Evolutionary conservation across 441 rosid genomes (phyloP).

Genomic region (Pelargonium citronellum): DNA sequence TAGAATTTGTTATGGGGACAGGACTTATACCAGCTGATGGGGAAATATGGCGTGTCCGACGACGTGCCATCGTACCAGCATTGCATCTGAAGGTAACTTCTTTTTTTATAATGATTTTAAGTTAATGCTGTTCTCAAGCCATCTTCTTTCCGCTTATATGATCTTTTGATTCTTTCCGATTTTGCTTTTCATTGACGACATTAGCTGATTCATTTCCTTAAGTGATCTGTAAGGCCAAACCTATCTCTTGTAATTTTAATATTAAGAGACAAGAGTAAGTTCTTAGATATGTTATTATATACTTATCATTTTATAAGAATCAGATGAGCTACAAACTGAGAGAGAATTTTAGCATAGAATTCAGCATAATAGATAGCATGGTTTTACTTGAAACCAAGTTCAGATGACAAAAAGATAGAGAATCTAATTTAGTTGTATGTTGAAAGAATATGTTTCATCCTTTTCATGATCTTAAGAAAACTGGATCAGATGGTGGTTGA

Average conservation of each 20-base stretch:
- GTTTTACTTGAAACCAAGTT: background rate
- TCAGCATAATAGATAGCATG: background rate
- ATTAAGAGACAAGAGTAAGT: background rate
- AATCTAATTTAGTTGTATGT: no score
- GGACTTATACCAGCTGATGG: constrained; percentile 99
- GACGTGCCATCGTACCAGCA: constrained; percentile 94
- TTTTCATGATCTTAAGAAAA: background rate
- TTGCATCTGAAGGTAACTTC: constrained; percentile 73
- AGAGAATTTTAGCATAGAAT: no score
- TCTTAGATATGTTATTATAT: background rate
- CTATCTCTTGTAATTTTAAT: background rate
- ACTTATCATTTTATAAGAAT: background rate
- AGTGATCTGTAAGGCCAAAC: background rate
- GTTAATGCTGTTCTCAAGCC: background rate
- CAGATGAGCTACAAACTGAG: no score
- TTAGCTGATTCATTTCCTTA: background rate
- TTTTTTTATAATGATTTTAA: background rate
- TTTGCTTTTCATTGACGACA: background rate
- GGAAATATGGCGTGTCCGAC: constrained; percentile 86
- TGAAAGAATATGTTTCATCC: background rate
- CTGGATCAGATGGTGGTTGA: background rate
- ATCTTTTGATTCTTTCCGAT: background rate
- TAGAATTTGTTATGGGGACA: constrained; percentile 96
- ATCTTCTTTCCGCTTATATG: background rate
- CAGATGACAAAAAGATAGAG: background rate